These are phyloP conservation scores for Stromatinia cepivora DNA, from an alignment of 2,329 filamentous ascomycete species.

Conservation along the genomic window DNA sequence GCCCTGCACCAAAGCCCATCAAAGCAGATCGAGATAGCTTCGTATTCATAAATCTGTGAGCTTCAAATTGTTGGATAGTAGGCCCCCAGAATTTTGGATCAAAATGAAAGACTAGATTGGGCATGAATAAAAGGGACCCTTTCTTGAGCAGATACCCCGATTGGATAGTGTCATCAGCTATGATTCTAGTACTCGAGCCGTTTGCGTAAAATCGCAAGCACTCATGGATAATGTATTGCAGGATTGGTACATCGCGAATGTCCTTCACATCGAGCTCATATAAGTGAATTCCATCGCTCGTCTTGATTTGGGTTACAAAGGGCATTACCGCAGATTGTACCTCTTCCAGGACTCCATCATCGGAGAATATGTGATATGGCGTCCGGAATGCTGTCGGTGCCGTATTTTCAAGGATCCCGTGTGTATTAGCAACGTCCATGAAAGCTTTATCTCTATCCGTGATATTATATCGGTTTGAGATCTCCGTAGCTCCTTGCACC, in stretches of 20 bases:
- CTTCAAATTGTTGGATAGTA: too few species aligned
- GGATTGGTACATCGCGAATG: neutral
- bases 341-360: neutral
- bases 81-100: too few species aligned
- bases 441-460: neutral
- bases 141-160: constrained; percentile 9
- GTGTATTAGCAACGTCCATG: neutral
- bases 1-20: too few species aligned
- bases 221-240: constrained; percentile 1
- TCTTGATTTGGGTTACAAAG: neutral
- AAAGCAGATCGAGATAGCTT: too few species aligned
- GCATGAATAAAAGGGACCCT: too few species aligned
- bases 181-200: constrained; percentile 4
- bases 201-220: neutral
- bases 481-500: neutral
- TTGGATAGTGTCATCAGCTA: constrained; percentile 4
- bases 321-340: neutral
- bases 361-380: neutral
- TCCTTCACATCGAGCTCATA: neutral
- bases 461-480: neutral
- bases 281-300: neutral
- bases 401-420: constrained; percentile 4
- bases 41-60: too few species aligned
- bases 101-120: too few species aligned
- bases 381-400: constrained; percentile 5